A percentile compares a stretch with the other conserved stretches of the same genome.
phyloP scores from a whole-genome alignment of 352 stramenopile genomes.

The Blastocystis hominis region DNA sequence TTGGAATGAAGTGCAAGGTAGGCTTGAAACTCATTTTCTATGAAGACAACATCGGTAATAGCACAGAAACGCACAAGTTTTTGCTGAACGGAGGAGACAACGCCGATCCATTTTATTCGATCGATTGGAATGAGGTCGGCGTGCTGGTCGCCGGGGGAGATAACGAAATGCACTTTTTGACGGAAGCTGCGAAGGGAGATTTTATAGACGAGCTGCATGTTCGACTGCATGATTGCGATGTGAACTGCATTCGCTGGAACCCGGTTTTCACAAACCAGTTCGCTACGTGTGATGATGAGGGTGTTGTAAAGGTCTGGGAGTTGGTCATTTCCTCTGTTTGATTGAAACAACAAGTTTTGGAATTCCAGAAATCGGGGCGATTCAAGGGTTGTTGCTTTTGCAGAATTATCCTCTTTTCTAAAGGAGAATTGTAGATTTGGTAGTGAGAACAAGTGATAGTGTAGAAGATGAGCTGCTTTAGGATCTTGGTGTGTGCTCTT shows the following conservation, averaged over 20 bases:
- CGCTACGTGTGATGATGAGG: conserved; percentile 66
- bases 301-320: conserved; percentile 67
- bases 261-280: conserved; percentile 66
- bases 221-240: conserved; percentile 67
- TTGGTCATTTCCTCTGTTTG: conserved; percentile 52
- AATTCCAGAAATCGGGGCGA: not conserved
- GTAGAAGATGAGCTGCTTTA: not conserved
- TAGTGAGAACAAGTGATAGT: not conserved
- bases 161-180: conserved; percentile 63
- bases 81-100: conserved; percentile 72
- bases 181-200: not conserved
- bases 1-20: conserved; percentile 68
- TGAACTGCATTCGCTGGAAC: conserved; percentile 76
- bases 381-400: not conserved
- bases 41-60: conserved; percentile 56
- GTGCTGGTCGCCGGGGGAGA: conserved; percentile 79
- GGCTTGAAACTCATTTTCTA: not conserved
- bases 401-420: not conserved
- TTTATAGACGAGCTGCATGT: conserved; percentile 63
- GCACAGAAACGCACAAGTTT: conserved; percentile 72
- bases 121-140: conserved; percentile 76
- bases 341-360: not conserved
- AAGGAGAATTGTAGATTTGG: not conserved
- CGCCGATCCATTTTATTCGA: conserved; percentile 77
- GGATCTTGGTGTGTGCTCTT: conserved; percentile 14